phyloP scores from a whole-genome alignment of 2,329 filamentous ascomycete genomes.

The Phyllosticta citribraziliensis region DNA sequence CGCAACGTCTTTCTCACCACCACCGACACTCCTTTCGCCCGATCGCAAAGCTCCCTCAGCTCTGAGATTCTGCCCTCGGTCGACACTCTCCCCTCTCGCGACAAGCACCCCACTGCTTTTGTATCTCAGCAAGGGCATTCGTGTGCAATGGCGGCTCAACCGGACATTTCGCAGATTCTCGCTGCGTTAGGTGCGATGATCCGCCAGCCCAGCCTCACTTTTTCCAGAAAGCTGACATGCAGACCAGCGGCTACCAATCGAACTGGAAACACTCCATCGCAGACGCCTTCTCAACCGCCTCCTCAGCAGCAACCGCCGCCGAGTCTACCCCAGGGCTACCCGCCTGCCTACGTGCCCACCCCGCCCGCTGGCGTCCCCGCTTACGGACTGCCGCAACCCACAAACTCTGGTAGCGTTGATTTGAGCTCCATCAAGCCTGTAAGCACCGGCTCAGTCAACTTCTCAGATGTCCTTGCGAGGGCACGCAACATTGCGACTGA shows the following conservation, averaged over 20 bases:
- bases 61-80: background rate
- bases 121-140: background rate
- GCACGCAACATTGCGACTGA: constrained; percentile 74
- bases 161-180: constrained; percentile 30
- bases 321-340: constrained; percentile 32
- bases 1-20: background rate
- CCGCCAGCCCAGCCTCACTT: background rate
- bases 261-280: constrained; percentile 38
- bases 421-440: constrained; percentile 70
- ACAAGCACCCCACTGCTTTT: background rate
- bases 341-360: constrained; percentile 30
- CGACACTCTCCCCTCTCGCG: background rate
- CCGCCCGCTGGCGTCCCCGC: constrained; percentile 28
- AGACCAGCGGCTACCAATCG: constrained; percentile 37
- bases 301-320: constrained; percentile 32
- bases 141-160: constrained; percentile 21
- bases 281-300: constrained; percentile 32
- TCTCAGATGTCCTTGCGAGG: constrained; percentile 75
- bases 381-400: constrained; percentile 55
- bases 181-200: constrained; percentile 26
- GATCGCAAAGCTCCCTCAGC: background rate
- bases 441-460: constrained; percentile 71
- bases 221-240: background rate
- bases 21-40: background rate
- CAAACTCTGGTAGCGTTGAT: constrained; percentile 67